A percentile compares a stretch with the other conserved stretches of the same genome.
Evolutionary conservation across 768 basidiomycete species (phyloP).

Genomic region (Tubosaeta sp.): DNA sequence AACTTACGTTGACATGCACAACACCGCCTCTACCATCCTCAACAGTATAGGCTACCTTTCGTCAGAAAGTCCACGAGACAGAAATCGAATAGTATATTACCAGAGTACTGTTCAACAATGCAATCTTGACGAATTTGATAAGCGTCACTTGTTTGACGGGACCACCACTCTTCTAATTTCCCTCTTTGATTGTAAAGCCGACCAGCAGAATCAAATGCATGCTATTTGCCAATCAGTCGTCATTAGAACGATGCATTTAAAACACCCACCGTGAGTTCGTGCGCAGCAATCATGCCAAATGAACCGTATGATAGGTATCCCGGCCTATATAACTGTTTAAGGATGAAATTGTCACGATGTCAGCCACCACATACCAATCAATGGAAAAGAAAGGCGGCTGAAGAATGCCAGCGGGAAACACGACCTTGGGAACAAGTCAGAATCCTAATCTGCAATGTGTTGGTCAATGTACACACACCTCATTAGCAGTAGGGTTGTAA

Average conservation of each 20-base stretch:
- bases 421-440: conserved; percentile 50
- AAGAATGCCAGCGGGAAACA: conserved; percentile 95
- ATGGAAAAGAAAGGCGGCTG: conserved; percentile 87
- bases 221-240: conserved; percentile 38
- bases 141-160: conserved; percentile 75
- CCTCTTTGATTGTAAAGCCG: conserved; percentile 89
- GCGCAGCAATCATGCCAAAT: conserved; percentile 88
- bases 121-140: conserved; percentile 84
- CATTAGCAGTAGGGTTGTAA: conserved; percentile 82
- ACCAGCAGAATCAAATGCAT: conserved; percentile 88
- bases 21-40: conserved; percentile 82
- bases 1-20: conserved; percentile 77
- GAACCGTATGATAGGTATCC: conserved; percentile 86
- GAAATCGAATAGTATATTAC: conserved; percentile 37
- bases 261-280: conserved; percentile 76
- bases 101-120: conserved; percentile 88
- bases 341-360: background rate
- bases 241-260: background rate
- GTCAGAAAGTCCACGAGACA: background rate
- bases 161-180: conserved; percentile 90
- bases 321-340: conserved; percentile 54
- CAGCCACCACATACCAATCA: conserved; percentile 51
- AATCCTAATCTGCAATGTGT: background rate
- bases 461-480: conserved; percentile 42
- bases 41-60: conserved; percentile 63